Base-by-base conservation (phyloP, 2,329 filamentous ascomycete species). In the Cercospora citrullina region DNA sequence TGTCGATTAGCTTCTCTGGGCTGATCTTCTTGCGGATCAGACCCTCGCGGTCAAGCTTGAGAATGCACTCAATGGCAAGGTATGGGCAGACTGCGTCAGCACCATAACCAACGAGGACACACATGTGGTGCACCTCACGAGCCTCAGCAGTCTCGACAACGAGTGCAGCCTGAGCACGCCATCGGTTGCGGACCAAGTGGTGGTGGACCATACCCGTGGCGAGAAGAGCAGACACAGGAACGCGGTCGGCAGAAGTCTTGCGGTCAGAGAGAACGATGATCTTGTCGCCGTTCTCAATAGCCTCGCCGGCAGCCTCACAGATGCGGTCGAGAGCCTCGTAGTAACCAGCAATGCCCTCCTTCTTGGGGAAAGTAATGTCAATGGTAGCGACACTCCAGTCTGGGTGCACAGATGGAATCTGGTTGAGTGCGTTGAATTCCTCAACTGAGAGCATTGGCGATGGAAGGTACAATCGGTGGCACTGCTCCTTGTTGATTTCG, bases 51-150 rank as follows among this genome's bases (percentile, higher is more conserved):
- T 96, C 93, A 81, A 98, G 91, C 89, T 97, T 98, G 74, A 97
- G 84, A 75, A 98, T 96, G 78, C 94, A 97, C 83, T 98, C 94
- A 84, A 97, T 92, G 16, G 94, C 91, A 60, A 97, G 89, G 81
- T 97, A 97, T 21, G 94, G 94, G 84, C 95, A 96, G 78, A 98
- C 89, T 60, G 90, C 94, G 82, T 98, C 94, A 65, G 91, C 93
- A 83, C 94, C 94, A 76, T 98, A 98, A 64, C 94, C 94, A 68
- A 98, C 87, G 53, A 97, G 87, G n/a, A 98, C 94, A 83, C 93
- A 97, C 93, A 97, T 96, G 83, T 98, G 94, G 81, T 98, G 94
- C 7, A 98, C 94, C 81, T 98, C 94, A 82, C 94, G 92, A 75
- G 94, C 94, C 80, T 98, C 94, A 57, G 91, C 94, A 71, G 94